Evolutionary conservation across 495 filamentous ascomycete genomes (phyloP).

Genomic region (Hyphodiscus hymeniophilus): DNA sequence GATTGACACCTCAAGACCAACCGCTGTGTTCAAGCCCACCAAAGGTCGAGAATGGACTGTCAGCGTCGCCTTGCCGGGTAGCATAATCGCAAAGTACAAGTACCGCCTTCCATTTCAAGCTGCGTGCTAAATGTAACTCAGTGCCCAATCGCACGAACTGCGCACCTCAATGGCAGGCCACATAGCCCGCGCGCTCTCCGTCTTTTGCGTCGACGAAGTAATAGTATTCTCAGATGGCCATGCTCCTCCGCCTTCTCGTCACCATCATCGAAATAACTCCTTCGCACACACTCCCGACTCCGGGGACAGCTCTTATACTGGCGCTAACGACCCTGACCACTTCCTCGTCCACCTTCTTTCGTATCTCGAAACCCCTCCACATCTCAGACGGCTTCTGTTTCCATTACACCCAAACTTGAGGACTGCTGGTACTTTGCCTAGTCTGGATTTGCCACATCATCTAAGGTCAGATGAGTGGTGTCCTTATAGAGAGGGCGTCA

Average conservation of each 20-base stretch:
- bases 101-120: slow-evolving; percentile 4
- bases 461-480: slow-evolving; percentile 47
- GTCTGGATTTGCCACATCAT: slow-evolving; percentile 71
- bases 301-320: slow-evolving; percentile 48
- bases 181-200: slow-evolving; percentile 62
- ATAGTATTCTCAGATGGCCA: slow-evolving; percentile 60
- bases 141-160: slow-evolving; percentile 53
- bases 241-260: slow-evolving; percentile 4
- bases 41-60: slow-evolving; percentile 41
- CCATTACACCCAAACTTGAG: slow-evolving; percentile 62
- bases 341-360: slow-evolving; percentile 64
- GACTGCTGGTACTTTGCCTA: slow-evolving; percentile 55
- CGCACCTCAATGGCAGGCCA: slow-evolving; percentile 56
- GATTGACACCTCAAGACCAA: slow-evolving; percentile 47
- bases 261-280: slow-evolving; percentile 15
- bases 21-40: slow-evolving; percentile 43
- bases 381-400: slow-evolving; percentile 61
- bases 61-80: slow-evolving; percentile 50
- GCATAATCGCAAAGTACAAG: slow-evolving; percentile 51
- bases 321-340: slow-evolving; percentile 54
- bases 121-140: slow-evolving; percentile 15
- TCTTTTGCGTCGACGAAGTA: slow-evolving; percentile 74
- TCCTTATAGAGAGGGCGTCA: slow-evolving; percentile 64
- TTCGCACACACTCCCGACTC: slow-evolving; percentile 29
- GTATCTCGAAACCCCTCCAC: slow-evolving; percentile 69